Conservation (phyloP, 495 filamentous ascomycete species). For the Hyaloscypha hepaticicola region DNA sequence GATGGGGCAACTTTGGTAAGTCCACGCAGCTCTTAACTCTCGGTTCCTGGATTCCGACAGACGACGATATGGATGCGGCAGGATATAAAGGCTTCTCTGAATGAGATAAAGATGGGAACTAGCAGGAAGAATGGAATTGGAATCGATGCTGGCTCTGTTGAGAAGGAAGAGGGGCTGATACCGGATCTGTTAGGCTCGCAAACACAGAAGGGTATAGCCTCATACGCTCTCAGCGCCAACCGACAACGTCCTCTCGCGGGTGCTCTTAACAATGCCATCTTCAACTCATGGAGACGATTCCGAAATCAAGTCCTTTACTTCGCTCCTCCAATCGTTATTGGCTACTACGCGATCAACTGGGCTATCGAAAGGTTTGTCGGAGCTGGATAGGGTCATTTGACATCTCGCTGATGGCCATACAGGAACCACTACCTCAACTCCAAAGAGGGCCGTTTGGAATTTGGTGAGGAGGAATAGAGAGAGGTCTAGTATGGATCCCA, state of each 20-base stretch:
- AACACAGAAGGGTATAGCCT: constrained; percentile 62
- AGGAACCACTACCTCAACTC: constrained; percentile 82
- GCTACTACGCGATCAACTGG: constrained; percentile 71
- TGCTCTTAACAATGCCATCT: constrained; percentile 59
- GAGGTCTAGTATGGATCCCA: constrained; percentile 19
- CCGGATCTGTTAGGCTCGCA: constrained; percentile 38
- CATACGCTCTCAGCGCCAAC: constrained; percentile 62
- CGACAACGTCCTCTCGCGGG: constrained; percentile 65
- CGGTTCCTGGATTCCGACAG: not conserved
- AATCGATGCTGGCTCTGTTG: not conserved
- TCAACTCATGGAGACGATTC: constrained; percentile 60
- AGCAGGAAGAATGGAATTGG: not conserved
- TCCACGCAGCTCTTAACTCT: constrained; percentile 25
- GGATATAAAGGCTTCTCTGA: not conserved
- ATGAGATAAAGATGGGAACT: not conserved
- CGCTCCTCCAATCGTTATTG: constrained; percentile 63
- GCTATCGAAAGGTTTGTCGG: constrained; percentile 65
- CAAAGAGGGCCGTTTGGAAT: constrained; percentile 52
- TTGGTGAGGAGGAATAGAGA: constrained; percentile 28
- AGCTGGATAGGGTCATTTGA: not conserved
- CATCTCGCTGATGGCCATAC: constrained; percentile 2
- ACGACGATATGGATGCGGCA: not conserved
- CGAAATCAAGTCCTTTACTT: constrained; percentile 64
- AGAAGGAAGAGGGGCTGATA: constrained; percentile 14
- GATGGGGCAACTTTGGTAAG: constrained; percentile 85